Evolutionary conservation across 441 rosid genomes (phyloP), one percentile per base, ranked within the genome.

Genomic region (Euphorbia schlechtendalii): DNA sequence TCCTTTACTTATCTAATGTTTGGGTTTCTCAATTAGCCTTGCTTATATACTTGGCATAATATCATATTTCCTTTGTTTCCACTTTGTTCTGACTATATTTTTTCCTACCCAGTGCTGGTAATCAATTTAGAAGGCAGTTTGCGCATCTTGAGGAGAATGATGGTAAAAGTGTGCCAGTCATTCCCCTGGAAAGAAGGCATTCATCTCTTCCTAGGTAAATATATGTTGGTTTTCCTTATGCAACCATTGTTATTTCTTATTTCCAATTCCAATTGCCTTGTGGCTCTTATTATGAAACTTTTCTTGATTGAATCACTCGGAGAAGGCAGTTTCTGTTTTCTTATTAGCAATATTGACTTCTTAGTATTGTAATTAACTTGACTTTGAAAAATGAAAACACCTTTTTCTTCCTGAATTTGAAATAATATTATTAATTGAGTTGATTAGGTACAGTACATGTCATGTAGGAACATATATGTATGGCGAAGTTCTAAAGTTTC

Each of bases 91-190:
- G 49, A 8, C 69, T 67, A 74, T 61, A 54, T 65, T 21, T 59
- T 74, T 36, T 68, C 64, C 55, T 77, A 59, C 67, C 17, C 82
- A 90, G 98, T 76, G 98, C 90, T 21, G 83, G 89, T 51, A 96
- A 92, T 82, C 96, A 90, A 68, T 92, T 92, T 66, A 81, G 84
- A 78, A 92, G 85, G 82, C 98, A 89, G 75, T 89, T 92, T 78
- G 86, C 94, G 0, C 86, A 85, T 80, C 92, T 86, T 5, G 98
- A 90, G 75, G 98, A 92, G 71, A 86, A 84, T 65, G 77, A 78
- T 18, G 96, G 94, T 34, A 90, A 90, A 81, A 81, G 77, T 46
- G 86, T 77, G 46, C 85, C 89, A 22, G 87, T 77, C 21, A 65
- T 83, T 56, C 96, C 96, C 21, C 90, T 78, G 5, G 90, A 86